Evolutionary conservation across 805 yeast species (phyloP).

Genomic region (Candida insectalens): DNA sequence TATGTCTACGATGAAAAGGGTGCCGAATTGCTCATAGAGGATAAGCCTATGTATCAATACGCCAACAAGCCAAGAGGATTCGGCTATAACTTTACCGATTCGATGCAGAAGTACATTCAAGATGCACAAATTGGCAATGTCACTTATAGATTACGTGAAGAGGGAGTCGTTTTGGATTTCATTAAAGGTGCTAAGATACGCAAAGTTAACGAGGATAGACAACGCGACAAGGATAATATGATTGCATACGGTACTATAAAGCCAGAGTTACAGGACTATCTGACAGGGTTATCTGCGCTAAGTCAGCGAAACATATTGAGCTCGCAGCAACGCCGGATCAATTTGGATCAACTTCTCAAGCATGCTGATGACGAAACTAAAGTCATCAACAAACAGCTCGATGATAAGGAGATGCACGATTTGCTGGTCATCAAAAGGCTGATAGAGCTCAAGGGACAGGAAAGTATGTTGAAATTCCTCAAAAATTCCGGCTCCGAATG

Average conservation of each 20-base stretch:
- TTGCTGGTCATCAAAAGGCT: conserved; percentile 48
- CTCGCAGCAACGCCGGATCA: conserved; percentile 23
- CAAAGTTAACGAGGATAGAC: conserved; percentile 24
- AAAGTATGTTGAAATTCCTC: conserved; percentile 51
- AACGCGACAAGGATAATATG: conserved; percentile 22
- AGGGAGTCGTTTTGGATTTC: conserved; percentile 61
- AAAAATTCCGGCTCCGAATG: too few species aligned
- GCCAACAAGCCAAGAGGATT: conserved; percentile 4
- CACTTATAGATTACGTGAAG: conserved; percentile 59
- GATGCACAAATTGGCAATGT: conserved; percentile 19
- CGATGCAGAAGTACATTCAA: conserved; percentile 12
- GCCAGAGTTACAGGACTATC: conserved; percentile 18
- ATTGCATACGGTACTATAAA: conserved; percentile 22
- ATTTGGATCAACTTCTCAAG: conserved; percentile 38
- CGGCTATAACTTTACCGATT: conserved; percentile 9
- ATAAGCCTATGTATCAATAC: conserved; percentile 2
- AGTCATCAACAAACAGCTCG: conserved; percentile 8
- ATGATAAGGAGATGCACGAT: conserved; percentile 37
- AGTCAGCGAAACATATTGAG: conserved; percentile 23
- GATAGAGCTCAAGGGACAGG: conserved; percentile 62
- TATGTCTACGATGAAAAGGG: conserved; percentile 35
- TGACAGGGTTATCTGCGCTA: conserved; percentile 23
- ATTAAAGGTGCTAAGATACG: conserved; percentile 38
- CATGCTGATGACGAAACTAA: conserved; percentile 23
- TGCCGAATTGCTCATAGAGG: conserved; percentile 2